These are phyloP conservation scores for Hibiscus trionum DNA, from an alignment of 345 rosid species.

Conservation along the genomic window DNA sequence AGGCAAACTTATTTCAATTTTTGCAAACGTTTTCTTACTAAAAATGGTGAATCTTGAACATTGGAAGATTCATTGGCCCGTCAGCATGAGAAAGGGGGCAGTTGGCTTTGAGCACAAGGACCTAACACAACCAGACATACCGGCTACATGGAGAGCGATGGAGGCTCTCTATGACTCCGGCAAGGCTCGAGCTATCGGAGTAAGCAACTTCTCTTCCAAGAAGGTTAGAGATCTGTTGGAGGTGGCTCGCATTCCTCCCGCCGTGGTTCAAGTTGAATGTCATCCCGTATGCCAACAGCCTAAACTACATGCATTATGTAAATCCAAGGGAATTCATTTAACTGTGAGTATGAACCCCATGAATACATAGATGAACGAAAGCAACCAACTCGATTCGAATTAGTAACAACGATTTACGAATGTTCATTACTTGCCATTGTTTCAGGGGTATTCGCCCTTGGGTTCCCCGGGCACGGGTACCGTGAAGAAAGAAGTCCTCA, in stretches of 20 bases:
- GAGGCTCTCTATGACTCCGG: conserved; percentile 56
- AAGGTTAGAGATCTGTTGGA: conserved; percentile 34
- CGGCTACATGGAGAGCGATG: conserved; percentile 63
- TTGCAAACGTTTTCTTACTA: not conserved
- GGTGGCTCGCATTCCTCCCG: conserved; percentile 26
- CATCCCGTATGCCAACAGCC: conserved; percentile 51
- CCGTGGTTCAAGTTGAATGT: conserved; percentile 37
- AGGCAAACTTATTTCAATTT: not conserved
- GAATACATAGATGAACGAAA: not conserved
- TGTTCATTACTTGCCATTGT: not conserved
- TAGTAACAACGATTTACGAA: not conserved
- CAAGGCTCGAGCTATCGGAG: conserved; percentile 54
- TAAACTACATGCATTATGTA: conserved; percentile 54
- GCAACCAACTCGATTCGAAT: not conserved
- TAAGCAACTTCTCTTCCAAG: conserved; percentile 50
- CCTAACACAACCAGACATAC: conserved; percentile 48
- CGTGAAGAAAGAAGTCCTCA: conserved; percentile 31
- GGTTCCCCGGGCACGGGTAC: conserved; percentile 40
- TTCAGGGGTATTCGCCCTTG: conserved; percentile 55
- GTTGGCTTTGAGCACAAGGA: conserved; percentile 43
- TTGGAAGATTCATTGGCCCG: conserved; percentile 79
- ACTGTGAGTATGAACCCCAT: conserved; percentile 36
- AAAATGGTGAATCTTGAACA: not conserved
- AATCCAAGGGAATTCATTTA: conserved; percentile 64
- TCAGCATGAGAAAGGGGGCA: conserved; percentile 52